Base-by-base conservation (phyloP, 352 stramenopile species). In the Phytophthora pisi region DNA sequence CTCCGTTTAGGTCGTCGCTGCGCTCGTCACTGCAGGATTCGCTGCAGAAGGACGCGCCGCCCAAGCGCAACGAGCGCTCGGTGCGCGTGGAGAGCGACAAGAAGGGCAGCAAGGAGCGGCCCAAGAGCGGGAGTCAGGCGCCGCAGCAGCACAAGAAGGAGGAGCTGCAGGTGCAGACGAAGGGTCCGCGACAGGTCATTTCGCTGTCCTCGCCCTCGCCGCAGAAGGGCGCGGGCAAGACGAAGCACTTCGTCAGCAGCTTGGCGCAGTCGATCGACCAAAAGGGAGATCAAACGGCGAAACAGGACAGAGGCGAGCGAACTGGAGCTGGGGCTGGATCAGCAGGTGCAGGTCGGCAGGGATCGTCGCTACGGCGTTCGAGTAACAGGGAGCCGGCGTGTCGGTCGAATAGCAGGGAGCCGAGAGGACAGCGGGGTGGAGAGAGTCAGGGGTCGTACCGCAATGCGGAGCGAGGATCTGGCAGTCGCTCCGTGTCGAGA, bases 1-100 rank as follows among this genome's bases (percentile, higher is more conserved):
- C 28, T 18, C 51, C 68, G 4, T 91, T 90, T 45, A 66, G 62
- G 53, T 92, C 86, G 20, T 91, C 86, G 5, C 38, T 93, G 58
- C 73, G 51, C 46, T 88, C 83, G 43, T 92, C 85, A 9, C 42
- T 91, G 34, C 56, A 34, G 20, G 7, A 57, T 38, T 92, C 85
- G 9, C 42, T 91, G 34, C 56, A 34, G 20, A 11, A 57, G 31
- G 54, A 74, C 11, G 23, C 66, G 8, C 40, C 43, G 5, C 38
- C 24, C 10, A 78, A 78, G 57, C 55, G 18, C 43, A 73, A 51
- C 18, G 62, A 73, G 16, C 62, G 63, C 18, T 66, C 42, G 9
- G 64, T 73, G 16, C 55, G 60, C 51, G 66, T 66, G 15, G 54
- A 75, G 46, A 57, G 62, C 10, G 31, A 63, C 7, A 64, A 61